Conservation (phyloP, 2,329 filamentous ascomycete genomes). For the Colletotrichum ledebouriae region DNA sequence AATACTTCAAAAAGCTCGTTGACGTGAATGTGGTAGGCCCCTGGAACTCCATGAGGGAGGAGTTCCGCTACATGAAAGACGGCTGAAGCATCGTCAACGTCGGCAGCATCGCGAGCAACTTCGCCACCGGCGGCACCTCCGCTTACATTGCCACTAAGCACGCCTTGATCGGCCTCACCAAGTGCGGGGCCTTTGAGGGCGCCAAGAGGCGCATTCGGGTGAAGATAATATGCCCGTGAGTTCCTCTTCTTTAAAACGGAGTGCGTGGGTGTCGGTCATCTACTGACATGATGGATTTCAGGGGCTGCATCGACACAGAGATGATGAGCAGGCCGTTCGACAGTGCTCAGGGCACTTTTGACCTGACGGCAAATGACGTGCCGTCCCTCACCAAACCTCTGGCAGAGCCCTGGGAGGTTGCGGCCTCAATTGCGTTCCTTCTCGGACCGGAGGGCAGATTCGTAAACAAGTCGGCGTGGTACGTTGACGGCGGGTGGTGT, state of each 20-base stretch:
- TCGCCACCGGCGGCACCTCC: constrained; percentile 51
- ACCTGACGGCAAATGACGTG: constrained; percentile 30
- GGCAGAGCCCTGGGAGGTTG: constrained; percentile 48
- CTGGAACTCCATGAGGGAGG: constrained; percentile 48
- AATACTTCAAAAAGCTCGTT: constrained; percentile 45
- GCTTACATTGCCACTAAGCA: constrained; percentile 53
- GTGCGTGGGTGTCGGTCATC: background rate
- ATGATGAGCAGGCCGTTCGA: constrained; percentile 48
- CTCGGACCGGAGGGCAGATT: constrained; percentile 51
- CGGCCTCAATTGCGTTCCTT: constrained; percentile 49
- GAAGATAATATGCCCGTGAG: constrained; percentile 38
- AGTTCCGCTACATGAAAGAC: constrained; percentile 53
- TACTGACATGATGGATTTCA: constrained; percentile 38
- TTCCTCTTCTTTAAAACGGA: background rate
- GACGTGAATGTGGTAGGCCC: constrained; percentile 47
- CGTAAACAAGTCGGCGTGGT: constrained; percentile 45
- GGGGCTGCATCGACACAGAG: constrained; percentile 48
- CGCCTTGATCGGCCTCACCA: constrained; percentile 48
- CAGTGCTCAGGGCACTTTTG: constrained; percentile 41
- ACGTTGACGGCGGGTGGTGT: constrained; percentile 52
- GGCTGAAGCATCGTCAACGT: constrained; percentile 64
- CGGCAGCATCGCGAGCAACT: constrained; percentile 58
- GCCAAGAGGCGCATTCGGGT: constrained; percentile 40
- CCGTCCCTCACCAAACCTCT: constrained; percentile 48
- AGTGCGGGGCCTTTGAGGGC: constrained; percentile 47